Conservation (phyloP, 2,329 filamentous ascomycete genomes). For the Aureobasidium sp. region DNA sequence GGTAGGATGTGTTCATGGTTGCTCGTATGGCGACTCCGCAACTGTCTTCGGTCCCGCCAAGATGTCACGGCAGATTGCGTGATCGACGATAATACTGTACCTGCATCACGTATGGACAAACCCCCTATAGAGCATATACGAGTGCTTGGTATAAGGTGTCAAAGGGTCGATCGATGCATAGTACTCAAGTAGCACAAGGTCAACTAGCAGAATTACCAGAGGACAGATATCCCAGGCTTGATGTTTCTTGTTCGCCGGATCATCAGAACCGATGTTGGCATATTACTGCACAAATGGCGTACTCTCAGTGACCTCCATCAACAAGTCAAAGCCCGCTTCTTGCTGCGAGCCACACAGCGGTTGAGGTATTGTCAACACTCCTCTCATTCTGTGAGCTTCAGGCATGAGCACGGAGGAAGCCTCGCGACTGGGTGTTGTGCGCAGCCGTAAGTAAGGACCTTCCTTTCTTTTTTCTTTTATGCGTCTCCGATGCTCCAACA, state of each 20-base stretch:
- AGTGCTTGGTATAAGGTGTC: background rate
- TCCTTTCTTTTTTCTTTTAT: background rate
- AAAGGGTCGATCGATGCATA: too few species aligned
- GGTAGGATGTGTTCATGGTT: background rate
- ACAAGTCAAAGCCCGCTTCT: background rate
- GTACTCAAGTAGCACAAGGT: too few species aligned
- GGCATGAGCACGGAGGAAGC: background rate
- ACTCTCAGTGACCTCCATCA: background rate
- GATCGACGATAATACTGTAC: background rate
- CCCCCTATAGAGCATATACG: too few species aligned
- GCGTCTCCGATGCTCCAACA: background rate
- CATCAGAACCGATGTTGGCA: background rate
- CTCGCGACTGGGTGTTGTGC: background rate
- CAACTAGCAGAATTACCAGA: too few species aligned
- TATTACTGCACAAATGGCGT: background rate
- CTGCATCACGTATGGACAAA: background rate
- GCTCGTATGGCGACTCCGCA: background rate
- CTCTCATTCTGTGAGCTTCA: background rate
- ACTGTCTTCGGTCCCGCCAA: background rate
- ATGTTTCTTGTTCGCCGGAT: background rate
- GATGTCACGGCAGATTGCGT: constrained; percentile 5
- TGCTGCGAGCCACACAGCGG: background rate
- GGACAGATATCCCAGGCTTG: too few species aligned
- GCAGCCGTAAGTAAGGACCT: background rate
- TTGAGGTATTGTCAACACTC: background rate